Percentiles rank a stretch among this genome's conserved stretches.
Conservation (phyloP, 2,329 filamentous ascomycete genomes). For the Microsporum audouinii region DNA sequence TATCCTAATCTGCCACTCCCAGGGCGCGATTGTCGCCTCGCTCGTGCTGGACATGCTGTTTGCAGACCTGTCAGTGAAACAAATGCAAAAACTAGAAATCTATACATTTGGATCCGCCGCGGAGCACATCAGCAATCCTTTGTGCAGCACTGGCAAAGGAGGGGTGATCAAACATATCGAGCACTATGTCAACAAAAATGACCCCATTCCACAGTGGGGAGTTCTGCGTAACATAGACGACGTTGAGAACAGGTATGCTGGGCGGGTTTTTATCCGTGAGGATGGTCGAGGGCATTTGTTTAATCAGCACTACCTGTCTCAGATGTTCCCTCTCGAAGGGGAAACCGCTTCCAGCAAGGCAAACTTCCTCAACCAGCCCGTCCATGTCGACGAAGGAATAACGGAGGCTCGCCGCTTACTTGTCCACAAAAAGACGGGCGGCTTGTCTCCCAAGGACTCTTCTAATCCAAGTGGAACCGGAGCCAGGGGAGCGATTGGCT, state of each 20-base stretch:
- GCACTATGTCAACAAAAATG: constrained; percentile 63
- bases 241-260: constrained; percentile 38
- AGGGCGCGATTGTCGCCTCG: constrained; percentile 63
- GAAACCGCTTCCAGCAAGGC: constrained; percentile 1
- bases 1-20: constrained; percentile 63
- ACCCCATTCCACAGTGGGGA: constrained; percentile 65
- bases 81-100: constrained; percentile 59
- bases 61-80: constrained; percentile 55
- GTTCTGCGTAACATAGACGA: constrained; percentile 55
- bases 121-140: constrained; percentile 72
- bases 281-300: constrained; percentile 33
- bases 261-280: constrained; percentile 37
- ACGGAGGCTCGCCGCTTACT: constrained; percentile 3
- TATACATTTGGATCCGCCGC: constrained; percentile 67
- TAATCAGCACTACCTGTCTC: constrained; percentile 36
- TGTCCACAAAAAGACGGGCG: background rate
- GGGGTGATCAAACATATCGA: constrained; percentile 58
- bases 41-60: constrained; percentile 67
- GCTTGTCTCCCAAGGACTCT: background rate
- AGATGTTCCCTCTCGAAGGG: constrained; percentile 29
- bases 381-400: constrained; percentile 8
- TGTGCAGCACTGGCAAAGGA: constrained; percentile 19
- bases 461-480: background rate
- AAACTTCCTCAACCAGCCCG: constrained; percentile 12
- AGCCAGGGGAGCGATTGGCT: background rate